phyloP scores from a whole-genome alignment of 148 eudicot genomes.

The Silene latifolia region DNA sequence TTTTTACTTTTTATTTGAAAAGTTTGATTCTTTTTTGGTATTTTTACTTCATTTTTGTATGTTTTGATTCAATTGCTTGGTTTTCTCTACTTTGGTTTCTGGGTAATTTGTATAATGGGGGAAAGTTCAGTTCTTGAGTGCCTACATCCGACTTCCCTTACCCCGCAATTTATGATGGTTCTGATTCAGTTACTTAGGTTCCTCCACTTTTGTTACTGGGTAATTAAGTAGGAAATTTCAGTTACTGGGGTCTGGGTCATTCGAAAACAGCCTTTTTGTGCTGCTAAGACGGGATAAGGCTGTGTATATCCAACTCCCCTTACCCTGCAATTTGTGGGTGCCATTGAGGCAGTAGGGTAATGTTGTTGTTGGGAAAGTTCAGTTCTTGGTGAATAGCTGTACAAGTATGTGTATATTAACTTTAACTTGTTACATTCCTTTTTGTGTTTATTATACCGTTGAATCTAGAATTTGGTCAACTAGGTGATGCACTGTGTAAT shows the following conservation, averaged over 20 bases:
- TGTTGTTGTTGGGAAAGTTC: not conserved
- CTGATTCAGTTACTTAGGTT: too few species aligned
- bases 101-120: not conserved
- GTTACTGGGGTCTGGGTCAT: too few species aligned
- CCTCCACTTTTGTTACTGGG: too few species aligned
- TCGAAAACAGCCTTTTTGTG: too few species aligned
- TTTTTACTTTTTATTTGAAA: not conserved
- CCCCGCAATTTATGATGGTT: too few species aligned
- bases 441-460: not conserved
- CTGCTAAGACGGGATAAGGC: too few species aligned
- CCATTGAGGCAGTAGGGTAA: too few species aligned
- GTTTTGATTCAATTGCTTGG: not conserved
- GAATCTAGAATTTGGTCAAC: not conserved
- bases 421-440: not conserved
- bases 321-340: too few species aligned
- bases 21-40: not conserved
- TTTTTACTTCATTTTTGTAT: not conserved
- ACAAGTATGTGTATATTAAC: not conserved
- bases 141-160: too few species aligned
- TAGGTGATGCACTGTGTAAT: not conserved
- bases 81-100: not conserved
- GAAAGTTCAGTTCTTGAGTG: constrained; percentile 5
- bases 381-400: constrained; percentile 12
- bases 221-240: too few species aligned
- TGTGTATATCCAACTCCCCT: too few species aligned